Conservation (phyloP, 2,329 filamentous ascomycete genomes). For the Drechslerella coelobrocha region DNA sequence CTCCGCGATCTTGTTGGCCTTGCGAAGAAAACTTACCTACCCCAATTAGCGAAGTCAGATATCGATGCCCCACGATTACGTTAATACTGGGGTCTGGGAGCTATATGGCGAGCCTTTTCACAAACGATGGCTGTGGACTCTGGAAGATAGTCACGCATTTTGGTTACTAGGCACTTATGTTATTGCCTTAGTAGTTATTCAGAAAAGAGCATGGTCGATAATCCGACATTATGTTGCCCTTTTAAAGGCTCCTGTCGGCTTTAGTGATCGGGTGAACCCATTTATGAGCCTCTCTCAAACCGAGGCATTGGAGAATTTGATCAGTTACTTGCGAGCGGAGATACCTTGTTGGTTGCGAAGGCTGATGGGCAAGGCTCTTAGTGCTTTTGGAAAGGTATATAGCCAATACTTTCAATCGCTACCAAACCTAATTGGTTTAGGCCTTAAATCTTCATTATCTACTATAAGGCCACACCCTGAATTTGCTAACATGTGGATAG, state of each 20-base stretch:
- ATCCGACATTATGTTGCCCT: not conserved
- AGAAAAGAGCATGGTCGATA: conserved; percentile 6
- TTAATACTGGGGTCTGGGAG: conserved; percentile 6
- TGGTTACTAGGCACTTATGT: conserved; percentile 8
- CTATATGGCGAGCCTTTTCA: conserved; percentile 13
- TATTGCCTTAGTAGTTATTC: not conserved
- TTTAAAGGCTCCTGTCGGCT: not conserved
- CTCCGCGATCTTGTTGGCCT: too few relatives aligned
- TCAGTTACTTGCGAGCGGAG: not conserved
- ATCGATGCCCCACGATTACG: conserved; percentile 5
- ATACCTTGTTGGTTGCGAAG: not conserved
- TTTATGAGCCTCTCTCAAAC: conserved; percentile 4
- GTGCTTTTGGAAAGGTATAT: not conserved
- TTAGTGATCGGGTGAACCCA: conserved; percentile 2
- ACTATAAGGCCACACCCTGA: not conserved
- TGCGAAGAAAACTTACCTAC: too few relatives aligned
- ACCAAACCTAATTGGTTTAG: not conserved
- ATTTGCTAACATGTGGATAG: not conserved
- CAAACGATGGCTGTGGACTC: conserved; percentile 13
- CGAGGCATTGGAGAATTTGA: conserved; percentile 5
- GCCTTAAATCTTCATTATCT: too few relatives aligned
- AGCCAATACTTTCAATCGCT: not conserved
- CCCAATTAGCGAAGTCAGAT: too few relatives aligned
- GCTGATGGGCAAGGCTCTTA: not conserved
- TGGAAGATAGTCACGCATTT: conserved; percentile 11